Evolutionary conservation across 768 basidiomycete genomes (phyloP), one percentile per base, ranked within the genome.

Genomic region (Sarcomyxa edulis): DNA sequence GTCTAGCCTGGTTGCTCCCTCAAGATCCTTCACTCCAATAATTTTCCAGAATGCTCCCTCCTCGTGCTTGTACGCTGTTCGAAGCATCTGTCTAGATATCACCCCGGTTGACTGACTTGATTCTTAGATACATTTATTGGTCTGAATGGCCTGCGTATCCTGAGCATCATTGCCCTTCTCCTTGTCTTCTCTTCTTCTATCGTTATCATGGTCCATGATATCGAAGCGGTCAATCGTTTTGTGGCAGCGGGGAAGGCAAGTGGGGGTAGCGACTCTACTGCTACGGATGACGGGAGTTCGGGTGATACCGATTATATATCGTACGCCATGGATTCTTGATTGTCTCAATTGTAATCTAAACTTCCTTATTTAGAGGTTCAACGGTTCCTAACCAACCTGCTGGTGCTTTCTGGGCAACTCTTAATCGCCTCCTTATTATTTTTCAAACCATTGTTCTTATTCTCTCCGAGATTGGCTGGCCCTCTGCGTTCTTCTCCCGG

Each of bases 331-430:
- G 10, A 9, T 8, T 11, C 18, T 27, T 35, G 12, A 37, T 16
- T 16, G 22, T 29, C 22, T 23, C 5, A 9, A 19, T 36, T 9
- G 14, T 25, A 10, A 15, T 7, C 26, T 23, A 23, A 25, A 7
- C 27, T 31, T 34, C 23, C 7, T 15, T 12, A 34, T 10, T 29
- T 26, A 77, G 71, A 51, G 76, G 82, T 37, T 86, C 82, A 59
- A 89, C 90, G 0, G 87, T 96, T n/a, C 92, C 92, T 3, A 90
- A 92, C 61, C 92, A 95, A 58, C 69, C 90, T 32, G 93, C 89
- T 6, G 93, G 93, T 19, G 78, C 81, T 16, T 95, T 96, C 62
- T 96, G 91, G 88, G 84, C 89, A 2, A 77, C 93, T 31, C 71
- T 93, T 42, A 82, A 88, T 50, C 78, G 84, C 30, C 62, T 95